A percentile compares a stretch with the other conserved stretches of the same genome.
Evolutionary conservation across 192 early-diverging fungal species (phyloP).

Genomic region (Coemansia sp.): DNA sequence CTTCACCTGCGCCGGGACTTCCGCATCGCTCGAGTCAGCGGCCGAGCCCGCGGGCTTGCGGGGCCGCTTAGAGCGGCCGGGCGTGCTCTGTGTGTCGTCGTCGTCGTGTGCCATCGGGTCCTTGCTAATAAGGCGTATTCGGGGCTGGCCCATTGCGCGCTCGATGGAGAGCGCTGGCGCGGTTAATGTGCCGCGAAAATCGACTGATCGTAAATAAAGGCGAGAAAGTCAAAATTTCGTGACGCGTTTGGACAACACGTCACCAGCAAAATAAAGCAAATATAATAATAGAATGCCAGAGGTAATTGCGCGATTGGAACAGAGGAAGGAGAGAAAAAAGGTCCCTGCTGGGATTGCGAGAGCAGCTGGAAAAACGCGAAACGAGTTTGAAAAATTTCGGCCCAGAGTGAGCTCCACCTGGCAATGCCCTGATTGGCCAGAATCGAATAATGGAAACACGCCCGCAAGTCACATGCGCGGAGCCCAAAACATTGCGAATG

Average conservation of each 20-base stretch:
- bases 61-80: slow-evolving; percentile 21
- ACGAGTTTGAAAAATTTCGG: neutral
- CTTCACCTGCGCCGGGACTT: slow-evolving; percentile 9
- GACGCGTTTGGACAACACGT: neutral
- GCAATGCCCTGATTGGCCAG: neutral
- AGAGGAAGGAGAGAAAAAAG: neutral
- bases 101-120: slow-evolving; percentile 19
- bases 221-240: neutral
- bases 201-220: neutral
- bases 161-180: neutral
- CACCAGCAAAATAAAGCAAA: no score
- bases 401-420: no score
- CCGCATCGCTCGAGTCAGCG: slow-evolving; percentile 16
- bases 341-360: no score
- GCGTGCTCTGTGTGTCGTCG: slow-evolving; percentile 11
- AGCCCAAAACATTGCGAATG: no score
- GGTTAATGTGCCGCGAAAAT: neutral
- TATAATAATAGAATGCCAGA: neutral
- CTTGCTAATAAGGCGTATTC: slow-evolving; percentile 41
- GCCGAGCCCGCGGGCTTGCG: slow-evolving; percentile 29
- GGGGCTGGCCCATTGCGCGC: slow-evolving; percentile 40
- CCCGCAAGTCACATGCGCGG: neutral
- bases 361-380: neutral
- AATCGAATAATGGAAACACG: no score
- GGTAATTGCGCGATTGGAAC: neutral